These are phyloP conservation scores for Mortierella sp. DNA, from an alignment of 371 early-diverging fungal genomes.

Conservation along the genomic window DNA sequence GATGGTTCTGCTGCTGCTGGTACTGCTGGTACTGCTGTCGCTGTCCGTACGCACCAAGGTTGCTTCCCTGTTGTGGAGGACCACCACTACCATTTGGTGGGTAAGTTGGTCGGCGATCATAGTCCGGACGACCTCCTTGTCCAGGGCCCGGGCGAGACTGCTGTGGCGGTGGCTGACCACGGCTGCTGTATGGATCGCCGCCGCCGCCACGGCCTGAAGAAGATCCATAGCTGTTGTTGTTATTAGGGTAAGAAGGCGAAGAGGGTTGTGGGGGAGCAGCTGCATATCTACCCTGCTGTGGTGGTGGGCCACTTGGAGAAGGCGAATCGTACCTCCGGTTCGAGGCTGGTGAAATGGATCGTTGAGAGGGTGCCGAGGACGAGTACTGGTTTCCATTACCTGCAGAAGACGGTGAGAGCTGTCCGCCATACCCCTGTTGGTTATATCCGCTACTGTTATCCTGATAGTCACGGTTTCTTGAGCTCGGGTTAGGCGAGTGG, in stretches of 20 bases:
- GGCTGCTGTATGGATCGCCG: constrained; percentile 20
- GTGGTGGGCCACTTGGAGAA: constrained; percentile 17
- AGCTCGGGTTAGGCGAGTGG: constrained; percentile 33
- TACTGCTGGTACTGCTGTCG: constrained; percentile 9
- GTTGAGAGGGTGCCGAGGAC: constrained; percentile 19
- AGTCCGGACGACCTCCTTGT: constrained; percentile 34
- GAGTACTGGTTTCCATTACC: constrained; percentile 12
- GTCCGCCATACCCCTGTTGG: constrained; percentile 8
- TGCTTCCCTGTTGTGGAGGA: constrained; percentile 12
- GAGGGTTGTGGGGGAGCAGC: constrained; percentile 13
- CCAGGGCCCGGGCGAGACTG: constrained; percentile 21
- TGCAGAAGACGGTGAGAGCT: constrained; percentile 34
- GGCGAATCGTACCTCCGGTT: constrained; percentile 43
- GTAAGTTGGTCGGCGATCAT: constrained; percentile 40
- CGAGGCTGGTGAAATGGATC: constrained; percentile 31
- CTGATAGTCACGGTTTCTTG: constrained; percentile 4
- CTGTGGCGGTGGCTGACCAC: constrained; percentile 10
- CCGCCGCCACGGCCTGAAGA: constrained; percentile 18
- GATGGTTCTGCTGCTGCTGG: not conserved
- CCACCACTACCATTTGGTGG: constrained; percentile 17
- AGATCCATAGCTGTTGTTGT: constrained; percentile 16
- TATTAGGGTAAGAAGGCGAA: constrained; percentile 29
- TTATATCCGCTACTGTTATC: not conserved
- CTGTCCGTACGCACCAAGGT: constrained; percentile 42
- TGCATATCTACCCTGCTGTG: constrained; percentile 18